A percentile compares a stretch with the other conserved stretches of the same genome.
phyloP scores from a whole-genome alignment of 2,329 filamentous ascomycete species.

The Myrmaecium sp. region DNA sequence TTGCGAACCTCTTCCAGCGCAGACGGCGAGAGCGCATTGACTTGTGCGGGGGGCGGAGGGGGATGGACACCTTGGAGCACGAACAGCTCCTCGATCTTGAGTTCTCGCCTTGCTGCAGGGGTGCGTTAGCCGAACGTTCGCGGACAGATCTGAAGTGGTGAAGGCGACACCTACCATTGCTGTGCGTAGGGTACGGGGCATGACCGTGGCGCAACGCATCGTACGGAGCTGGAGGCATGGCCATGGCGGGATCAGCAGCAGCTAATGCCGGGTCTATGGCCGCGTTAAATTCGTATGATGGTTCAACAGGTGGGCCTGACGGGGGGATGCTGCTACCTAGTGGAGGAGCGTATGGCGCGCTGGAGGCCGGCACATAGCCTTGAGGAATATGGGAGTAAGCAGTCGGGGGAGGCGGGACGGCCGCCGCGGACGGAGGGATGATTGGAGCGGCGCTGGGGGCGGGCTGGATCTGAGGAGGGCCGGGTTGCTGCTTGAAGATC shows the following conservation, averaged over 20 bases:
- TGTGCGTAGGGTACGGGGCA: too few species aligned
- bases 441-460: conserved; percentile 35
- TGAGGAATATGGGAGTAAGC: conserved; percentile 24
- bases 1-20: conserved; percentile 50
- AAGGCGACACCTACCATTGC: too few species aligned
- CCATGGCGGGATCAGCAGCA: conserved; percentile 17
- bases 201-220: conserved; percentile 4
- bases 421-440: conserved; percentile 14
- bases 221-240: conserved; percentile 4
- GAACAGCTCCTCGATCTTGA: conserved; percentile 60
- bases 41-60: conserved; percentile 13
- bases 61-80: conserved; percentile 43
- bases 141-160: too few species aligned
- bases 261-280: conserved; percentile 53
- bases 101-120: conserved; percentile 3
- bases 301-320: conserved; percentile 16
- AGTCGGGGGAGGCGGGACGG: conserved; percentile 13
- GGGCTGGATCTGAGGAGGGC: conserved; percentile 56
- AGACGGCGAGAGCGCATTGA: conserved; percentile 23
- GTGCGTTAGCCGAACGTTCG: neutral
- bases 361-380: conserved; percentile 27
- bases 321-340: conserved; percentile 9
- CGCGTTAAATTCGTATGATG: conserved; percentile 36
- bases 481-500: conserved; percentile 60
- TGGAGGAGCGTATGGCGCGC: conserved; percentile 21